Base-by-base conservation (phyloP, 495 filamentous ascomycete genomes). In the Daldinia concentrica region DNA sequence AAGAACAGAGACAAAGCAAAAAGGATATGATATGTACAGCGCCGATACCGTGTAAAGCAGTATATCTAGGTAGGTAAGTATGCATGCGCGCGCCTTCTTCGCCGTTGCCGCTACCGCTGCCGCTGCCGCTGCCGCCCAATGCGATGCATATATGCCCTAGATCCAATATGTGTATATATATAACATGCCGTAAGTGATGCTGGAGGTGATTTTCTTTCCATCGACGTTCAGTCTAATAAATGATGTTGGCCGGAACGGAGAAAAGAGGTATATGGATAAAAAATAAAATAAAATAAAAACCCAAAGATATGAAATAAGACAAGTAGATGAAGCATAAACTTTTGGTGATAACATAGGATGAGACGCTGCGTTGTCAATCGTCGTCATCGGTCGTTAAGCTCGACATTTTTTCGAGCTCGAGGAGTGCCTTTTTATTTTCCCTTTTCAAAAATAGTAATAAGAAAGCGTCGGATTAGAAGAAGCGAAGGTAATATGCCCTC, bases 271-370 rank as follows among this genome's bases (percentile, higher is more conserved):
- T 29, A 26, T 1, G 3, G 3, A 26, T 29, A 32, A 48, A 24
- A 55, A 61, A 1, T 1, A 26, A 26, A 26, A 3, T 1, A 26
- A 26, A 26, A 43, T 3, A 3, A 48, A 24, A 48, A 37, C 12
- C 7, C 8, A 24, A 58, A 22, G 14, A 37, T 22, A 57, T 14
- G 48, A 62, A 43, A 51, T 71, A 71, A 71, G 36, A 72, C 63
- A 67, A 67, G 52, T 43, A 64, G 24, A 62, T 66, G 65, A 73
- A 73, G 60, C 39, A 73, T n/a, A 69, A 73, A 73, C 65, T 73
- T 71, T 73, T 57, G 51, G 50, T 72, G 62, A 50, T 68, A 62
- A 62, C 66, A 70, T 70, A 67, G 19, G 63, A 74, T 37, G 52
- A 69, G 58, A 71, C 58, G 66, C 36, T 36, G 39, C 56, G 34